These are phyloP conservation scores for Globisporangium uncinulatum DNA, from an alignment of 352 stramenopile species.

Conservation along the genomic window DNA sequence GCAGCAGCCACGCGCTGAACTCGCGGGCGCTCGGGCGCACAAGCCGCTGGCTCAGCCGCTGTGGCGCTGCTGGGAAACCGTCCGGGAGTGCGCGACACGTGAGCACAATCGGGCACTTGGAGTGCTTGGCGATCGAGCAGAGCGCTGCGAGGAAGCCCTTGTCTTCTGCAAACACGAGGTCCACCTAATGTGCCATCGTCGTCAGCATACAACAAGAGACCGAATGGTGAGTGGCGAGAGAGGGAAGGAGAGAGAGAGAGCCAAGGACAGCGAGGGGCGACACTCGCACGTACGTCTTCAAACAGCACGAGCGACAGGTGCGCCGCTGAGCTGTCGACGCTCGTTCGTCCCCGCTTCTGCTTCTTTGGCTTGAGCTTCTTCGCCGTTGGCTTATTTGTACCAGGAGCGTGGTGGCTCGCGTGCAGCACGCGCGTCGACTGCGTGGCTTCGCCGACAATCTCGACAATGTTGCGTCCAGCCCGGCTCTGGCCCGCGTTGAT, in stretches of 20 bases:
- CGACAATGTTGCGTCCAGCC: conserved; percentile 58
- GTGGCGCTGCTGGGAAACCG: conserved; percentile 45
- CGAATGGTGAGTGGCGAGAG: background rate
- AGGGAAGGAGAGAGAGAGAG: conserved; percentile 1
- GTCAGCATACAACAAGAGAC: background rate
- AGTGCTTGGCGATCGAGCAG: conserved; percentile 71
- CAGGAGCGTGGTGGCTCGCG: conserved; percentile 11
- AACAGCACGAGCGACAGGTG: conserved; percentile 80
- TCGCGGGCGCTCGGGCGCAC: conserved; percentile 40
- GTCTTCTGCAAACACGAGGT: conserved; percentile 78
- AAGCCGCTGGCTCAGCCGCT: conserved; percentile 32
- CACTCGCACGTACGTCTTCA: conserved; percentile 47
- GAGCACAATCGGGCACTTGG: conserved; percentile 76
- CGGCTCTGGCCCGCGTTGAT: conserved; percentile 79
- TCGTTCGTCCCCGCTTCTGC: conserved; percentile 37
- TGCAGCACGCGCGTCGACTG: conserved; percentile 77
- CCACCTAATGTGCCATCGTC: conserved; percentile 20
- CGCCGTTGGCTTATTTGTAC: conserved; percentile 9
- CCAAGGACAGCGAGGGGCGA: background rate
- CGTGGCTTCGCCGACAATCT: conserved; percentile 78
- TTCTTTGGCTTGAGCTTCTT: conserved; percentile 50
- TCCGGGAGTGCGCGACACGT: conserved; percentile 61
- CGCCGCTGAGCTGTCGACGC: conserved; percentile 28
- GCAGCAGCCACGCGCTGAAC: conserved; percentile 59
- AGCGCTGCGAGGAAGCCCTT: conserved; percentile 70